Conservation (phyloP, 257 asterid genomes). For the Primulina huaijiensis region DNA sequence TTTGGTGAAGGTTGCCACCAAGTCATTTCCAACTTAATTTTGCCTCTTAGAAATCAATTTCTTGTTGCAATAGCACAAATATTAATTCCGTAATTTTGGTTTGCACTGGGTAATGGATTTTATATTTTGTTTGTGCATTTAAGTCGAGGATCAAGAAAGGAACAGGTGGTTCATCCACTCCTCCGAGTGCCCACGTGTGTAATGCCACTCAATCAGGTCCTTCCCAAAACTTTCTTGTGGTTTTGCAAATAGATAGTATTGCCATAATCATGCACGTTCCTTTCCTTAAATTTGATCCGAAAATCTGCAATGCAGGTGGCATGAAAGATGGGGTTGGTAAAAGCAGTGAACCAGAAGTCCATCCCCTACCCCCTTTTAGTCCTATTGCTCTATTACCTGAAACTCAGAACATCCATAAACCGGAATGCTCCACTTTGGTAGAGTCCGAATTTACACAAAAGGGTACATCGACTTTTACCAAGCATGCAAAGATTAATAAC, state of each 20-base stretch:
- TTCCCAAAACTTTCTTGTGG: constrained; percentile 19
- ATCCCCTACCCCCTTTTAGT: constrained; percentile 26
- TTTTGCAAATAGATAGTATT: neutral
- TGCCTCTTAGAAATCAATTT: neutral
- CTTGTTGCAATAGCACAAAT: too few relatives aligned
- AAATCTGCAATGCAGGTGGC: constrained; percentile 48
- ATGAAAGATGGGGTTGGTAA: constrained; percentile 50
- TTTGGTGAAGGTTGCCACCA: neutral
- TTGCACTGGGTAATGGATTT: neutral
- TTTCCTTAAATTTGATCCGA: constrained; percentile 3
- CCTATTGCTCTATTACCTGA: constrained; percentile 38
- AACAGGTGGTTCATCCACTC: constrained; percentile 44
- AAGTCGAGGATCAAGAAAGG: constrained; percentile 81
- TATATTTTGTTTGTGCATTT: constrained; percentile 20
- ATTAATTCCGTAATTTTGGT: too few relatives aligned
- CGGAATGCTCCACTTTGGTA: too few relatives aligned
- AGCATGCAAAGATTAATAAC: constrained; percentile 24
- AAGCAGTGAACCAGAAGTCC: constrained; percentile 45
- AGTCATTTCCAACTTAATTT: constrained; percentile 1
- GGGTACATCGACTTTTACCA: constrained; percentile 29
- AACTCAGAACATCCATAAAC: constrained; percentile 19
- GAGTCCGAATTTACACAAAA: neutral
- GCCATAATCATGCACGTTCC: neutral
- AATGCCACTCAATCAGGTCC: constrained; percentile 55
- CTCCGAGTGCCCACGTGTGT: constrained; percentile 34